Evolutionary conservation across 495 filamentous ascomycete species (phyloP).

Genomic region (Penicillium bovifimosum): DNA sequence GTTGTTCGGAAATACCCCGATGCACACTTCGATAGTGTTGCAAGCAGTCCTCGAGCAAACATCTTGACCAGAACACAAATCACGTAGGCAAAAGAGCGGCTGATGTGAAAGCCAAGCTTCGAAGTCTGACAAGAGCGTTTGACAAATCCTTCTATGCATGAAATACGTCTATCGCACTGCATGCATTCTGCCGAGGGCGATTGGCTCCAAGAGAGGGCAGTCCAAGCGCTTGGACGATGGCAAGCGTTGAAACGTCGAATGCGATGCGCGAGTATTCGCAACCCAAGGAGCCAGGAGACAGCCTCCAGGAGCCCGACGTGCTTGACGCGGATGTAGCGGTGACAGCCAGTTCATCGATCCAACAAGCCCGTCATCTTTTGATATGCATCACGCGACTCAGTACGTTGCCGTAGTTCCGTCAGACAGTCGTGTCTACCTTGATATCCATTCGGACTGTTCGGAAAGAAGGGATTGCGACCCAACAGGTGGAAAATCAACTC

Average conservation of each 20-base stretch:
- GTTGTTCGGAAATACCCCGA: neutral
- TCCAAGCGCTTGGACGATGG: neutral
- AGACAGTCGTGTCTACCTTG: constrained; percentile 30
- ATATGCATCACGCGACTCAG: constrained; percentile 23
- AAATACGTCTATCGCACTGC: constrained; percentile 19
- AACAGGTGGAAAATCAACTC: neutral
- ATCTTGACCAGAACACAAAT: neutral
- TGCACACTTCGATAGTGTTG: constrained; percentile 1
- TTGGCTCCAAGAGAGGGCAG: neutral
- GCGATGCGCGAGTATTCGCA: constrained; percentile 1
- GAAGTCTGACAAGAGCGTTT: constrained; percentile 12
- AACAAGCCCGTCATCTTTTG: constrained; percentile 5
- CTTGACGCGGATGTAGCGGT: constrained; percentile 29
- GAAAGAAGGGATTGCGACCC: constrained; percentile 19
- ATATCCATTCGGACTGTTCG: constrained; percentile 40
- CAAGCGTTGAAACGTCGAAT: neutral
- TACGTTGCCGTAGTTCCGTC: constrained; percentile 6
- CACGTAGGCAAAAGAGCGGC: neutral
- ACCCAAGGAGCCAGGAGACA: constrained; percentile 7
- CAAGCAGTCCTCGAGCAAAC: neutral
- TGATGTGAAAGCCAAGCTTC: constrained; percentile 2
- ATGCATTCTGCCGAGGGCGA: constrained; percentile 4
- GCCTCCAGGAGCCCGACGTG: constrained; percentile 3
- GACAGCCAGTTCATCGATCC: constrained; percentile 12
- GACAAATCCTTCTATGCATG: constrained; percentile 23